Conservation (phyloP, 768 basidiomycete species). For the Leccinellum rugosiceps region DNA sequence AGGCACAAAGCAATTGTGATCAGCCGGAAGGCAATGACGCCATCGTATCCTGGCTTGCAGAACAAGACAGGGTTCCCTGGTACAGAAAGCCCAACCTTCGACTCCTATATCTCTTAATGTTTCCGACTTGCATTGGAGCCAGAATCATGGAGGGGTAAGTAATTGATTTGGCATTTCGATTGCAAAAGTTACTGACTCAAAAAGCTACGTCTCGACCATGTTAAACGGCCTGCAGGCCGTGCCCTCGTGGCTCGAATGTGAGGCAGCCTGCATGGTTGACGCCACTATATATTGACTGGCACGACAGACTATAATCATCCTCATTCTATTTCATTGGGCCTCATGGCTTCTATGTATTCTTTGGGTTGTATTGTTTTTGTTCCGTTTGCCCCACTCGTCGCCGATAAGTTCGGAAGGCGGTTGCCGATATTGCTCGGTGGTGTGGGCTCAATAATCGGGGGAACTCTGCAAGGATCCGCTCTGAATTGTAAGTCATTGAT, state of each 20-base stretch:
- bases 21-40: slow-evolving; percentile 3
- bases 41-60: slow-evolving; percentile 19
- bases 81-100: slow-evolving; percentile 60
- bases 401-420: background rate
- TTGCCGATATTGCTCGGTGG: background rate
- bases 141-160: slow-evolving; percentile 20
- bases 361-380: background rate
- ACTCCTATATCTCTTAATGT: slow-evolving; percentile 50
- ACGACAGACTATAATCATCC: background rate
- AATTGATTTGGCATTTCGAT: background rate
- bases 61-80: slow-evolving; percentile 55
- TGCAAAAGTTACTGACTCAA: background rate
- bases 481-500: background rate
- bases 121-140: slow-evolving; percentile 37
- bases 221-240: background rate
- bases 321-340: background rate
- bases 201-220: background rate
- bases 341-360: background rate
- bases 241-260: background rate
- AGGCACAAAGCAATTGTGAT: background rate
- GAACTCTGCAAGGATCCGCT: background rate
- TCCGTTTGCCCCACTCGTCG: background rate
- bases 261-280: background rate
- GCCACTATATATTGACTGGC: background rate
- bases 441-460: background rate